phyloP scores from a whole-genome alignment of 257 asterid species.

The Nicotiana tabacum region DNA sequence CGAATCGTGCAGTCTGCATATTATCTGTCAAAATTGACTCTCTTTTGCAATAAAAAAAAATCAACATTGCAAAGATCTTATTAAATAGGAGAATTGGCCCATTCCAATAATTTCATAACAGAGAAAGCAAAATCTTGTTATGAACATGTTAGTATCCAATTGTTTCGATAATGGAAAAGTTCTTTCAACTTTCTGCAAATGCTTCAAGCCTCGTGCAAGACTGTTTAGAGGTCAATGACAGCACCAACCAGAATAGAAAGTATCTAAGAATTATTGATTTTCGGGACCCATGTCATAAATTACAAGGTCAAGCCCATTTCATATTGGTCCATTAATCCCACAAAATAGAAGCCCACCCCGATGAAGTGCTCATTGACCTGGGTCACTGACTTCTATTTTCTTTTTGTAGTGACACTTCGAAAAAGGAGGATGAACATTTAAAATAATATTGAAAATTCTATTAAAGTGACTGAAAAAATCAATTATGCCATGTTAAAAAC shows the following conservation, averaged over 20 bases:
- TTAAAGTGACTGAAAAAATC: not conserved
- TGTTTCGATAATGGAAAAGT: not conserved
- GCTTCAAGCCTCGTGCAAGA: not conserved
- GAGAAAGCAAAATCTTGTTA: not conserved
- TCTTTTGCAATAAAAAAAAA: not conserved
- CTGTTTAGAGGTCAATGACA: not conserved
- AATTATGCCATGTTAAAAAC: not conserved
- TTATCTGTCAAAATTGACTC: conserved; percentile 9
- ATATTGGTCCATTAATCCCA: conserved; percentile 5
- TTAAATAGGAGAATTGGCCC: not conserved
- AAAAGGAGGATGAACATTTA: not conserved
- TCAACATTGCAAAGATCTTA: not conserved
- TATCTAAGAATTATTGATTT: not conserved
- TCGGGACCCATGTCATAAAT: not conserved
- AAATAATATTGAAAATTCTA: not conserved
- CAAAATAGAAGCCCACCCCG: not conserved
- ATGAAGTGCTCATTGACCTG: not conserved
- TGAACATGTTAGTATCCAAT: not conserved
- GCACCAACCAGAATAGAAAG: not conserved
- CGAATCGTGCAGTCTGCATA: not conserved
- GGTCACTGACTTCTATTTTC: not conserved
- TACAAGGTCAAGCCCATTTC: conserved; percentile 1
- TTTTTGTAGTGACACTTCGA: not conserved
- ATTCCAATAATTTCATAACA: not conserved
- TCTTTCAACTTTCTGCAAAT: not conserved